phyloP scores from a whole-genome alignment of 305 asterid species.

The Coffea humblotiana region DNA sequence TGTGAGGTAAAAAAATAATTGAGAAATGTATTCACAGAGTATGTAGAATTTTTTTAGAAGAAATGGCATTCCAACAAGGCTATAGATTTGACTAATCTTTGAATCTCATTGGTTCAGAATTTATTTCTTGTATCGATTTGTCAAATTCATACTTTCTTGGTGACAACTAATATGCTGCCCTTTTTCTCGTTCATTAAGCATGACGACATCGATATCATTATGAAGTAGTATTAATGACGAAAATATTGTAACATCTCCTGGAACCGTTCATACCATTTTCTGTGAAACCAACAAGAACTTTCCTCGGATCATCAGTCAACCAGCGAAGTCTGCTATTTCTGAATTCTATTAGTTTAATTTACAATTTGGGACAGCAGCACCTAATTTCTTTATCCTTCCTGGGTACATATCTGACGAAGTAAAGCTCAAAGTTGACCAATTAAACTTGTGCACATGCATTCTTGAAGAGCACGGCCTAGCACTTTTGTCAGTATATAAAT shows the following conservation, averaged over 20 bases:
- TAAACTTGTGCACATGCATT: neutral
- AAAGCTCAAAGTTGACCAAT: neutral
- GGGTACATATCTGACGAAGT: neutral
- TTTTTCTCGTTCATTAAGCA: neutral
- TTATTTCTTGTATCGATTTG: neutral
- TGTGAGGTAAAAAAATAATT: too few species aligned
- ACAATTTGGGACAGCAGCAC: too few species aligned
- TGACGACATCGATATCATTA: too few species aligned
- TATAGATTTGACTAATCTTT: too few species aligned
- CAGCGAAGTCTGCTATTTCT: too few species aligned
- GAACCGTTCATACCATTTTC: neutral
- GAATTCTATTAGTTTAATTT: too few species aligned
- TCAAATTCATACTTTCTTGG: neutral
- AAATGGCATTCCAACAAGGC: too few species aligned
- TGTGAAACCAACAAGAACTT: neutral
- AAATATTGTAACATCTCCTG: neutral
- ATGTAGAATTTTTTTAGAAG: too few species aligned
- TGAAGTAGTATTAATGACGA: neutral
- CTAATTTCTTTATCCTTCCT: neutral
- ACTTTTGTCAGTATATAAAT: neutral
- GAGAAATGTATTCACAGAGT: too few species aligned
- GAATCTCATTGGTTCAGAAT: neutral
- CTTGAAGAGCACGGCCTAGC: neutral
- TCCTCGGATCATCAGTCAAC: neutral
- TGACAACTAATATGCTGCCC: neutral